A percentile compares a stretch with the other conserved stretches of the same genome.
Evolutionary conservation across 192 early-diverging fungal genomes (phyloP).

Genomic region (Dimargaris xerosporica): DNA sequence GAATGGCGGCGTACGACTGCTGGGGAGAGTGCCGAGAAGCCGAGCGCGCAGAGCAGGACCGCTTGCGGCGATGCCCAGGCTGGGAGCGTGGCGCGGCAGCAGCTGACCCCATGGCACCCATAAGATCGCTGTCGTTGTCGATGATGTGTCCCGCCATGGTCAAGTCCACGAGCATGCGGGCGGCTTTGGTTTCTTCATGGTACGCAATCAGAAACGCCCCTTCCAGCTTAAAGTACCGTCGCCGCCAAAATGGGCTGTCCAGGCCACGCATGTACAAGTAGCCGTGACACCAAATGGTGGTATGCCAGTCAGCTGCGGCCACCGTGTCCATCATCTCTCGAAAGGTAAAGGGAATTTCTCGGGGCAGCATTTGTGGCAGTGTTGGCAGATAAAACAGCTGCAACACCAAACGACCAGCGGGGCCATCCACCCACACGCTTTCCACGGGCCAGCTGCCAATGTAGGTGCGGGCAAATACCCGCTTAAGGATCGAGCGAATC

Average conservation of each 20-base stretch:
- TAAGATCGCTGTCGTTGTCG: slow-evolving; percentile 13
- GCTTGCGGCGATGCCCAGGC: background rate
- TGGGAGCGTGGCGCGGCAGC: too few species aligned
- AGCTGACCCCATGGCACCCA: background rate
- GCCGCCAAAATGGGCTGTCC: slow-evolving; percentile 36
- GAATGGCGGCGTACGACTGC: background rate
- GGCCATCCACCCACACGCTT: slow-evolving; percentile 30
- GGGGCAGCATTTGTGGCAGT: slow-evolving; percentile 25
- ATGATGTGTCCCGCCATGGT: slow-evolving; percentile 28
- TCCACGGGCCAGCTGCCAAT: slow-evolving; percentile 34
- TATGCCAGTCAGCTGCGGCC: slow-evolving; percentile 33
- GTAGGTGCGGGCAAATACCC: slow-evolving; percentile 28
- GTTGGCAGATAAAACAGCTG: slow-evolving; percentile 33
- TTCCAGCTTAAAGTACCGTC: slow-evolving; percentile 30
- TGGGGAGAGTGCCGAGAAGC: background rate
- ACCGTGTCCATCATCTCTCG: slow-evolving; percentile 31
- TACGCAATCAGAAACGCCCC: slow-evolving; percentile 33
- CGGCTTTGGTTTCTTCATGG: slow-evolving; percentile 30
- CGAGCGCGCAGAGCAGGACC: background rate
- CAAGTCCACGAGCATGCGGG: slow-evolving; percentile 29
- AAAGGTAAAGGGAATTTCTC: slow-evolving; percentile 29
- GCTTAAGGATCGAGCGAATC: slow-evolving; percentile 28
- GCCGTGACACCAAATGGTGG: slow-evolving; percentile 29
- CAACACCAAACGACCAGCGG: slow-evolving; percentile 25
- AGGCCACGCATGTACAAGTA: slow-evolving; percentile 35